phyloP scores from a whole-genome alignment of 2,329 filamentous ascomycete species.

The Talaromyces sp. region DNA sequence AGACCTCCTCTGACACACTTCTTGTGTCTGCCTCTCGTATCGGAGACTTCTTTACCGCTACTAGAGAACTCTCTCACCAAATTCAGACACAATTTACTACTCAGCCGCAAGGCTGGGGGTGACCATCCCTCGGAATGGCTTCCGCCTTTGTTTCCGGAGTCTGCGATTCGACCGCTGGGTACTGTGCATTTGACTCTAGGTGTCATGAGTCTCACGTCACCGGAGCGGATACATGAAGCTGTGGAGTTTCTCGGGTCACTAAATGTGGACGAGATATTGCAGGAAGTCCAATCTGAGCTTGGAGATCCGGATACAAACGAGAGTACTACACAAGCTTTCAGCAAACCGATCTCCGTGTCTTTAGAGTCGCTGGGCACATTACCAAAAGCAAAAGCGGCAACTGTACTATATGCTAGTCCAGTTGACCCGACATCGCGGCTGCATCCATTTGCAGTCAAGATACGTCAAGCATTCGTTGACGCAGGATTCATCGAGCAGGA shows the following conservation, averaged over 20 bases:
- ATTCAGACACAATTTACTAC: constrained; percentile 60
- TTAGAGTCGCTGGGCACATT: constrained; percentile 45
- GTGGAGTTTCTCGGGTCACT: constrained; percentile 46
- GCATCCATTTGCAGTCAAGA: constrained; percentile 41
- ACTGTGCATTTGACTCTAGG: constrained; percentile 85
- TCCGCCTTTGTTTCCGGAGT: constrained; percentile 55
- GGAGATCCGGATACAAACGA: background rate
- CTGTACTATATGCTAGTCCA: constrained; percentile 42
- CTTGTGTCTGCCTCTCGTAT: constrained; percentile 61
- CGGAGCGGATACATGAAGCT: constrained; percentile 51
- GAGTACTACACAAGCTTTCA: constrained; percentile 31
- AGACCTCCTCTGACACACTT: constrained; percentile 47
- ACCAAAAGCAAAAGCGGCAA: constrained; percentile 37
- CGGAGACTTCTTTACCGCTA: constrained; percentile 59
- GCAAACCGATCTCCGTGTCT: constrained; percentile 40
- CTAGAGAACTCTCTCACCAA: constrained; percentile 61
- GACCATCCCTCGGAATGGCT: constrained; percentile 20
- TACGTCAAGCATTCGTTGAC: constrained; percentile 45
- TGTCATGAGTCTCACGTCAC: constrained; percentile 69
- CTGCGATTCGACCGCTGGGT: constrained; percentile 71
- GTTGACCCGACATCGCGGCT: constrained; percentile 42
- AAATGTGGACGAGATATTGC: constrained; percentile 43
- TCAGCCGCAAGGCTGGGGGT: constrained; percentile 15
- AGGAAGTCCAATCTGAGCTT: constrained; percentile 29
- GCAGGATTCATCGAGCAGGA: constrained; percentile 43